Percentiles rank a stretch among this genome's conserved stretches.
Evolutionary conservation across 805 yeast species (phyloP).

Genomic region (Cyberlindnera misumaiensis): DNA sequence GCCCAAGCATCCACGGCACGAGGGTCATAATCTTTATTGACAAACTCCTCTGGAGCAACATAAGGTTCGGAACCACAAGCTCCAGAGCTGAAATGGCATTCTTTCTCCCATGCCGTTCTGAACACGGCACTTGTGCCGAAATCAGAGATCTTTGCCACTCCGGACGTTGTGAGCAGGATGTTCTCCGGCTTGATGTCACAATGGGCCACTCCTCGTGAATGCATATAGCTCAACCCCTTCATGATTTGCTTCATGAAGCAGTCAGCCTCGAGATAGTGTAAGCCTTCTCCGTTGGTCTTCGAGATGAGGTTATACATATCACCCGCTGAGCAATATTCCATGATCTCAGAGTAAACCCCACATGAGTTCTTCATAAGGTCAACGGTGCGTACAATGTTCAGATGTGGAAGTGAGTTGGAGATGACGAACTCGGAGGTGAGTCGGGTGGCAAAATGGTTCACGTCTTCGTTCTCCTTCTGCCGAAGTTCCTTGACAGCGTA

Average conservation of each 20-base stretch:
- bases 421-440: slow-evolving; percentile 89
- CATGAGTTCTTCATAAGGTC: slow-evolving; percentile 73
- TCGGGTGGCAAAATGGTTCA: slow-evolving; percentile 90
- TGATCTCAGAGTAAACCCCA: slow-evolving; percentile 76
- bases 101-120: slow-evolving; percentile 82
- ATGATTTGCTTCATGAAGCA: slow-evolving; percentile 85
- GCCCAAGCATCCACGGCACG: slow-evolving; percentile 87
- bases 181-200: slow-evolving; percentile 91
- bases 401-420: slow-evolving; percentile 67
- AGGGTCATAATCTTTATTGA: slow-evolving; percentile 57
- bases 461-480: slow-evolving; percentile 92
- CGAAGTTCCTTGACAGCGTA: slow-evolving; percentile 94
- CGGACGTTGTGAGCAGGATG: slow-evolving; percentile 58
- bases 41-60: slow-evolving; percentile 86
- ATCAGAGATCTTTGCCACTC: slow-evolving; percentile 68
- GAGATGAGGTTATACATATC: slow-evolving; percentile 60
- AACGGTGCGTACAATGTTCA: slow-evolving; percentile 68
- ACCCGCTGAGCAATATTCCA: slow-evolving; percentile 94
- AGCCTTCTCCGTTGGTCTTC: slow-evolving; percentile 41
- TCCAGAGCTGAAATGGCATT: slow-evolving; percentile 63
- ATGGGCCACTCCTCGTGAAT: slow-evolving; percentile 88
- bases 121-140: slow-evolving; percentile 91
- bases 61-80: slow-evolving; percentile 86
- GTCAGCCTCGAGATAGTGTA: slow-evolving; percentile 68
- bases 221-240: slow-evolving; percentile 79